Conservation (phyloP, 2,329 filamentous ascomycete genomes). For the Penicillium palitans region DNA sequence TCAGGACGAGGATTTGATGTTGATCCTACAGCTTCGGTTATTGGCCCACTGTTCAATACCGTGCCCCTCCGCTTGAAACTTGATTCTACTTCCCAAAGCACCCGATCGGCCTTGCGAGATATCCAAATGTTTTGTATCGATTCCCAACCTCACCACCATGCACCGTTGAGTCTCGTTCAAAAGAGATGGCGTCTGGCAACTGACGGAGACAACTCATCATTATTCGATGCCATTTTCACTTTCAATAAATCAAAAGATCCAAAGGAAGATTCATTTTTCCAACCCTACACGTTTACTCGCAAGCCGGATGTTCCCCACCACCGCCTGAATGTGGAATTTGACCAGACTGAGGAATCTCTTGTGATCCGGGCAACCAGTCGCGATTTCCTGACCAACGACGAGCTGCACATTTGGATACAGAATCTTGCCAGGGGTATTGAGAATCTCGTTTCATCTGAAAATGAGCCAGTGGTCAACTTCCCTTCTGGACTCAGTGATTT, state of each 20-base stretch:
- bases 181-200: neutral
- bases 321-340: conserved; percentile 9
- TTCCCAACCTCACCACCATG: conserved; percentile 3
- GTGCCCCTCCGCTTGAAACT: conserved; percentile 6
- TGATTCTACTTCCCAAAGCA: neutral
- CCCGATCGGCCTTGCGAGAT: neutral
- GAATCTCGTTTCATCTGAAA: neutral
- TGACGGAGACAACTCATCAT: neutral
- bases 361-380: neutral
- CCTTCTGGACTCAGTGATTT: neutral
- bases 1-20: conserved; percentile 3
- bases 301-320: conserved; percentile 1
- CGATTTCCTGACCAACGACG: neutral
- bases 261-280: neutral
- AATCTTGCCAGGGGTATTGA: neutral
- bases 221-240: conserved; percentile 4
- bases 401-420: neutral
- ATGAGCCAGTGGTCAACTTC: neutral
- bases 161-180: conserved; percentile 4
- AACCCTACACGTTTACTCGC: neutral
- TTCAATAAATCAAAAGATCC: conserved; percentile 3
- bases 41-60: conserved; percentile 6
- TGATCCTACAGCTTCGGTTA: neutral
- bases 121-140: conserved; percentile 5
- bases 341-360: conserved; percentile 2